These are phyloP conservation scores for Stipa capillata DNA, from an alignment of 176 grass and related monocot genomes.

Conservation along the genomic window DNA sequence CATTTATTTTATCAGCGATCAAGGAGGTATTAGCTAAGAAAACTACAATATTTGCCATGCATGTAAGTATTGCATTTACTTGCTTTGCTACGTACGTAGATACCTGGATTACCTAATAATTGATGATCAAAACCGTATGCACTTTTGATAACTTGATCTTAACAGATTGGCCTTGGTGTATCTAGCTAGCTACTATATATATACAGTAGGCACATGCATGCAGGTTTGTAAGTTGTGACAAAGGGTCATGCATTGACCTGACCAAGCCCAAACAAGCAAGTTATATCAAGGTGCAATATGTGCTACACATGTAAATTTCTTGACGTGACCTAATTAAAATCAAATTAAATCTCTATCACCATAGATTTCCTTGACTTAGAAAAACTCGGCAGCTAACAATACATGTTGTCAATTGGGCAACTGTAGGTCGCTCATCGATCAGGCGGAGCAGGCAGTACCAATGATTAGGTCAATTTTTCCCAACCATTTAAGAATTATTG, in stretches of 20 bases:
- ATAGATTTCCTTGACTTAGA: neutral
- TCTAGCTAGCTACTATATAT: neutral
- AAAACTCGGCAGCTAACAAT: neutral
- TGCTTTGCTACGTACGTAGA: too few species aligned
- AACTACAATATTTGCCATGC: neutral
- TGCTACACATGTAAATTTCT: neutral
- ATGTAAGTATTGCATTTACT: neutral
- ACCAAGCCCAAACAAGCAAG: neutral
- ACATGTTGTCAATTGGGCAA: neutral
- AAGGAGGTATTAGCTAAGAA: neutral
- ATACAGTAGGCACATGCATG: neutral
- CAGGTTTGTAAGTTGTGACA: neutral
- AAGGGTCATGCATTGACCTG: neutral
- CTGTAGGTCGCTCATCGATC: neutral
- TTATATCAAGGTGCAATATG: neutral
- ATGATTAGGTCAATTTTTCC: constrained; percentile 21
- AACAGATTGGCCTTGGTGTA: neutral
- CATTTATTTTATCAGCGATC: neutral
- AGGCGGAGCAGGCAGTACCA: constrained; percentile 8
- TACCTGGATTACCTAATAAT: neutral
- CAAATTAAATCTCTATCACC: too few species aligned
- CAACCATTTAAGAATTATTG: constrained; percentile 15
- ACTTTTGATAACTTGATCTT: neutral
- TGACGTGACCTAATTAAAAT: too few species aligned
- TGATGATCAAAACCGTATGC: neutral